phyloP scores from a whole-genome alignment of 768 basidiomycete genomes.

The Podaxis carcinomalis region DNA sequence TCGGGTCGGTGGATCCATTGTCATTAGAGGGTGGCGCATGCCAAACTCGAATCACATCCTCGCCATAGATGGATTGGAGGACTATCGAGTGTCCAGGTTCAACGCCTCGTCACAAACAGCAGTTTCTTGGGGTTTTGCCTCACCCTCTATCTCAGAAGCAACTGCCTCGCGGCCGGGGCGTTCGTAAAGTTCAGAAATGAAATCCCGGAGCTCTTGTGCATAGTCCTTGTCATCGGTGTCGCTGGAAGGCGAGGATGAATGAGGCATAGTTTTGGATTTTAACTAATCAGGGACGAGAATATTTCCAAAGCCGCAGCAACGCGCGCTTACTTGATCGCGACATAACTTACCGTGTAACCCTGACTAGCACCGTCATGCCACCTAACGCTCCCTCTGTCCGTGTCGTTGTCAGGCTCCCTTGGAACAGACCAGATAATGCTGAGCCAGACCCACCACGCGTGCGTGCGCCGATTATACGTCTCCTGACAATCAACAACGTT shows the following conservation, averaged over 20 bases:
- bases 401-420: conserved; percentile 76
- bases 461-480: conserved; percentile 22
- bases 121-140: conserved; percentile 5
- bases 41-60: conserved; percentile 61
- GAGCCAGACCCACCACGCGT: conserved; percentile 66
- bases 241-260: conserved; percentile 21
- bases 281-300: conserved; percentile 15
- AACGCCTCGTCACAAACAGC: not conserved
- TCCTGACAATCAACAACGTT: not conserved
- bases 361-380: conserved; percentile 6
- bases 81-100: conserved; percentile 33
- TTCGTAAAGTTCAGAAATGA: conserved; percentile 30
- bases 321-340: not conserved
- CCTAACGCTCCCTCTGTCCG: conserved; percentile 36
- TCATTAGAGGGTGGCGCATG: conserved; percentile 27
- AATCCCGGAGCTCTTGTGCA: conserved; percentile 26
- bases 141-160: conserved; percentile 46
- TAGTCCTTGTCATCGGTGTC: conserved; percentile 19
- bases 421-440: conserved; percentile 70
- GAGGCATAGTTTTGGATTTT: conserved; percentile 16
- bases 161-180: conserved; percentile 35
- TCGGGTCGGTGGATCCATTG: conserved; percentile 17
- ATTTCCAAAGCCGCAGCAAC: not conserved
- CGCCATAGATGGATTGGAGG: conserved; percentile 81
- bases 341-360: conserved; percentile 1